These are phyloP conservation scores for Microglena sp. DNA, from an alignment of 139 green algal genomes.

Conservation along the genomic window DNA sequence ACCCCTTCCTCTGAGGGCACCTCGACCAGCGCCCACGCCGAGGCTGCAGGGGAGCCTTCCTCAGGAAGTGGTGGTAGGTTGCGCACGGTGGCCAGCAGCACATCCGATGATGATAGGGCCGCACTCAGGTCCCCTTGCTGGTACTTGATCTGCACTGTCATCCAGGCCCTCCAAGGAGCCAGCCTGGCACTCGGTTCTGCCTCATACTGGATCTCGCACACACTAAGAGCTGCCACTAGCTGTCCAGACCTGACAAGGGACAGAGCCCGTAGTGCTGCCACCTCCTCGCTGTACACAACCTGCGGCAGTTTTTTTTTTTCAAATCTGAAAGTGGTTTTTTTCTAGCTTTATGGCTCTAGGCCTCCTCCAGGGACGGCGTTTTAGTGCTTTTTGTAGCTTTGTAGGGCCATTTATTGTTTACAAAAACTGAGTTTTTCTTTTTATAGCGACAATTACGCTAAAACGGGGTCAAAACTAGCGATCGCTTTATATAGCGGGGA, in stretches of 20 bases:
- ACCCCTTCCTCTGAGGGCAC: not conserved
- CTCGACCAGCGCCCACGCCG: not conserved
- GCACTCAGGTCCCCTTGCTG: constrained; percentile 8
- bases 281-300: constrained; percentile 29
- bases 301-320: constrained; percentile 10
- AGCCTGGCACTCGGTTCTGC: not conserved
- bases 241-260: constrained; percentile 10
- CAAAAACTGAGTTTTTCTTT: too few species aligned
- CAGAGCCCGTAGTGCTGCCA: constrained; percentile 17
- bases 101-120: not conserved
- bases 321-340: too few species aligned
- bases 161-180: constrained; percentile 28
- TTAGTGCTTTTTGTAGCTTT: too few species aligned
- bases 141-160: constrained; percentile 21
- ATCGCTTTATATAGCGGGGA: too few species aligned
- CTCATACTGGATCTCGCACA: constrained; percentile 14
- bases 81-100: not conserved
- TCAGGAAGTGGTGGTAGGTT: too few species aligned
- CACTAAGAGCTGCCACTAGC: not conserved
- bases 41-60: not conserved
- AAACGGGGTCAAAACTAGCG: too few species aligned
- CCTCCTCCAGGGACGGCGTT: too few species aligned
- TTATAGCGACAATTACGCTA: too few species aligned
- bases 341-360: too few species aligned
- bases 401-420: not conserved